A percentile compares a stretch with the other conserved stretches of the same genome.
These are phyloP conservation scores for Psidium guajava DNA, from an alignment of 345 rosid genomes.

Conservation along the genomic window DNA sequence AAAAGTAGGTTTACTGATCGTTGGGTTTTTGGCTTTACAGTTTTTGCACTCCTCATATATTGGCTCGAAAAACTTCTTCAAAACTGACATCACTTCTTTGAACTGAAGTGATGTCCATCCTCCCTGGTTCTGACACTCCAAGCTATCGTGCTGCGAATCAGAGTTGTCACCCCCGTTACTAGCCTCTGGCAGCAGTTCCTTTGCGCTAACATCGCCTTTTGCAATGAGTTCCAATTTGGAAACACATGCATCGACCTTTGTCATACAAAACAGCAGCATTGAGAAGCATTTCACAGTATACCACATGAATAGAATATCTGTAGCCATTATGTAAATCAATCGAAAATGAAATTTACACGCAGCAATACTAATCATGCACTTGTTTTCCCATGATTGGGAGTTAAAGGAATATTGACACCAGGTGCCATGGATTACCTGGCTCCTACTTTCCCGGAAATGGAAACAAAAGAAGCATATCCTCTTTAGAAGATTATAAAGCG, in stretches of 20 bases:
- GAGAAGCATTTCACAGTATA: not conserved
- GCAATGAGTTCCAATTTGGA: constrained; percentile 56
- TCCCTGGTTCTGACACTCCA: constrained; percentile 9
- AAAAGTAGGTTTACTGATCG: constrained; percentile 46
- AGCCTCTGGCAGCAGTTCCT: constrained; percentile 32
- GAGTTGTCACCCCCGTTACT: constrained; percentile 32
- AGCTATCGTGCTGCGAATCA: constrained; percentile 9
- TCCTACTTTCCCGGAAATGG: constrained; percentile 31
- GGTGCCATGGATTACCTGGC: constrained; percentile 22
- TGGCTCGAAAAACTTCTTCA: constrained; percentile 40
- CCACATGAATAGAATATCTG: not conserved
- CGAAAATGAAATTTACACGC: no score
- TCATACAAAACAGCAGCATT: not conserved
- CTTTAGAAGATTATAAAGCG: constrained; percentile 45
- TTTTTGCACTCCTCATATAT: constrained; percentile 25
- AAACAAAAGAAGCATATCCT: constrained; percentile 60
- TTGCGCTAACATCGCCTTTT: constrained; percentile 77
- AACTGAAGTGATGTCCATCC: constrained; percentile 92
- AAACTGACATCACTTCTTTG: constrained; percentile 39
- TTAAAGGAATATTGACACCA: not conserved
- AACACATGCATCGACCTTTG: constrained; percentile 49
- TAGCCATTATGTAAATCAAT: not conserved
- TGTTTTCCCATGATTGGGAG: not conserved
- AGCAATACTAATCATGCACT: not conserved
- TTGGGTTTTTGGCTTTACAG: constrained; percentile 28